Conservation (phyloP, 1,284 basidiomycete genomes). For the Naganishia sp. region DNA sequence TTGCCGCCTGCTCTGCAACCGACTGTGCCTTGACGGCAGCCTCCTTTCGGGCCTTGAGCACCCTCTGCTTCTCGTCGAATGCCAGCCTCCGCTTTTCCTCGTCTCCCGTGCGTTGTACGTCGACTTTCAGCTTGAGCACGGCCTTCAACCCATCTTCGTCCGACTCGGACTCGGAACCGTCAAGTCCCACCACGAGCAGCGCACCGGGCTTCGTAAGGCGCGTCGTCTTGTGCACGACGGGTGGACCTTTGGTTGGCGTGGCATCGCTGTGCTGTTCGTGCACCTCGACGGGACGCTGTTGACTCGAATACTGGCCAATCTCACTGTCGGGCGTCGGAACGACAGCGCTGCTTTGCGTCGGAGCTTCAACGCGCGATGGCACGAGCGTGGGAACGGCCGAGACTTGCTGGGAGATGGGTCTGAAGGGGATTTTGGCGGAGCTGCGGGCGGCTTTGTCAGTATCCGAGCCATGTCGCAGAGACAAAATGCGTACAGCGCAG, state of each 20-base stretch:
- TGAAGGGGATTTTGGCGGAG: constrained; percentile 21
- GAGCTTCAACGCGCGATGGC: constrained; percentile 3
- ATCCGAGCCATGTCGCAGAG: no score
- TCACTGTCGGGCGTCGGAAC: constrained; percentile 24
- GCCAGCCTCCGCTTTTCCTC: background rate
- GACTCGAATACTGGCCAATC: constrained; percentile 27
- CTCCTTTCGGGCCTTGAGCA: constrained; percentile 24
- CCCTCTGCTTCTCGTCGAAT: constrained; percentile 17
- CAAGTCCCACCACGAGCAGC: constrained; percentile 2
- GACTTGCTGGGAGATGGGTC: constrained; percentile 21
- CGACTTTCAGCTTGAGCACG: constrained; percentile 1
- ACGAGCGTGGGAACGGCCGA: constrained; percentile 18
- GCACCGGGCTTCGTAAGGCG: background rate
- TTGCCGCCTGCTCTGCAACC: background rate
- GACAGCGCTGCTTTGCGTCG: constrained; percentile 23
- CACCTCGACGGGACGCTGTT: constrained; percentile 9
- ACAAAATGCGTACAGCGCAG: constrained; percentile 5
- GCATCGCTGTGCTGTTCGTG: background rate
- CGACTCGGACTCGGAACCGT: constrained; percentile 10
- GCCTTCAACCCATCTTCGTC: constrained; percentile 19
- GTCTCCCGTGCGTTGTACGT: background rate
- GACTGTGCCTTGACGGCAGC: constrained; percentile 11
- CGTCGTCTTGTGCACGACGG: background rate
- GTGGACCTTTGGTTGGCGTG: background rate
- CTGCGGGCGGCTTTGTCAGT: background rate